Conservation (phyloP, 1,284 basidiomycete genomes). For the Ceratobasidium sp. region DNA sequence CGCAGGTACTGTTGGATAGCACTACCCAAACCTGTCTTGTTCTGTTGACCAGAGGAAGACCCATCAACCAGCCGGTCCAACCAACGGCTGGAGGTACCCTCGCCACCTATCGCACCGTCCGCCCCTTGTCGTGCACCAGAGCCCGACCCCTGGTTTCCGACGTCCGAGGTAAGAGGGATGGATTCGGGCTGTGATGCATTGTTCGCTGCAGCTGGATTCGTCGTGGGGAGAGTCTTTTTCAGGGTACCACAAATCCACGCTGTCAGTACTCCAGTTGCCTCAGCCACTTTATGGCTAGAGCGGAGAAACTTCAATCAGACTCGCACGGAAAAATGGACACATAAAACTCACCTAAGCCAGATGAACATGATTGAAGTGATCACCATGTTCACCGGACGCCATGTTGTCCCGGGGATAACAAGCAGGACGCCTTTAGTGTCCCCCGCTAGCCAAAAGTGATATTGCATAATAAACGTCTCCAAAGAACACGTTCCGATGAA, state of each 20-base stretch:
- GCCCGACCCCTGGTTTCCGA: constrained; percentile 26
- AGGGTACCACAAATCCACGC: constrained; percentile 69
- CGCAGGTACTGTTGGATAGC: constrained; percentile 29
- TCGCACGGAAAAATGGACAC: not conserved
- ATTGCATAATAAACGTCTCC: constrained; percentile 90
- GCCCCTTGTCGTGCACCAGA: not conserved
- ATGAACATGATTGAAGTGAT: constrained; percentile 80
- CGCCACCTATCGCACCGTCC: not conserved
- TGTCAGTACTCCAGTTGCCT: constrained; percentile 79
- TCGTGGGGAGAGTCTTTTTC: constrained; percentile 51
- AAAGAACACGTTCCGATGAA: constrained; percentile 86
- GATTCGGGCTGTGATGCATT: constrained; percentile 36
- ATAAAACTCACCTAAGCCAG: constrained; percentile 64
- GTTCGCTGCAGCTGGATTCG: constrained; percentile 38
- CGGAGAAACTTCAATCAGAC: not conserved
- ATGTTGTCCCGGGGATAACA: constrained; percentile 77
- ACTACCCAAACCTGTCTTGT: constrained; percentile 19
- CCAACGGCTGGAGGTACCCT: constrained; percentile 24
- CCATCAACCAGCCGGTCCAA: constrained; percentile 36
- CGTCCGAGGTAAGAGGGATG: constrained; percentile 44
- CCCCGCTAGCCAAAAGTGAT: constrained; percentile 87
- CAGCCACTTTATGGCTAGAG: constrained; percentile 69
- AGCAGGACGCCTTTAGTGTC: constrained; percentile 87
- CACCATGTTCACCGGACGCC: constrained; percentile 79
- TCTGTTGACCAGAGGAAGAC: constrained; percentile 7